Conservation (phyloP, 2,329 filamentous ascomycete species). For the Sphaerulina musiva region DNA sequence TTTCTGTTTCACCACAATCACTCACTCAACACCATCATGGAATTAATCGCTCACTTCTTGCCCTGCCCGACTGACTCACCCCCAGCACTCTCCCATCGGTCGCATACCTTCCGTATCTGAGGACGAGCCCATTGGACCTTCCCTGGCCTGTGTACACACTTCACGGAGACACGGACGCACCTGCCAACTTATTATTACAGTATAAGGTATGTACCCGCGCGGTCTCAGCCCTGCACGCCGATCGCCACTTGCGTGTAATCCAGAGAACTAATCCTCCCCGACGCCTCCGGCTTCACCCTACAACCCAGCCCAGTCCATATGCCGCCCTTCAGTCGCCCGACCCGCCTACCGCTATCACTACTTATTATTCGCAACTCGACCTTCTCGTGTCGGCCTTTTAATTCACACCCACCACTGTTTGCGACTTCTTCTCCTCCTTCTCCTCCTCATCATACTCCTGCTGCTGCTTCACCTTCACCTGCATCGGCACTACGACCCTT, state of each 20-base stretch:
- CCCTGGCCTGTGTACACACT: too few species aligned
- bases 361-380: neutral
- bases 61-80: too few species aligned
- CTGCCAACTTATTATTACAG: neutral
- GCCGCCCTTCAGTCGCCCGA: constrained; percentile 3
- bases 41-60: too few species aligned
- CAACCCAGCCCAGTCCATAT: neutral
- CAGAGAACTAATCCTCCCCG: neutral
- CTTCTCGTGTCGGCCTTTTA: constrained; percentile 1
- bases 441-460: neutral
- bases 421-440: neutral
- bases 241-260: neutral
- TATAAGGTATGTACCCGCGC: neutral
- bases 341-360: neutral
- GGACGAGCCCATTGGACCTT: too few species aligned
- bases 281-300: constrained; percentile 10
- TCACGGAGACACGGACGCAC: neutral
- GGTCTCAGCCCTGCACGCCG: neutral
- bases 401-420: constrained; percentile 1
- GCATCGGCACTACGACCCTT: constrained; percentile 1
- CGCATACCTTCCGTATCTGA: neutral
- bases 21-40: neutral
- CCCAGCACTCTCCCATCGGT: neutral
- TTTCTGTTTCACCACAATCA: neutral
- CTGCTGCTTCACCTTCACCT: neutral